Evolutionary conservation across 2,329 filamentous ascomycete genomes (phyloP), one percentile per base, ranked within the genome.

Genomic region (Penicillium nordicum): DNA sequence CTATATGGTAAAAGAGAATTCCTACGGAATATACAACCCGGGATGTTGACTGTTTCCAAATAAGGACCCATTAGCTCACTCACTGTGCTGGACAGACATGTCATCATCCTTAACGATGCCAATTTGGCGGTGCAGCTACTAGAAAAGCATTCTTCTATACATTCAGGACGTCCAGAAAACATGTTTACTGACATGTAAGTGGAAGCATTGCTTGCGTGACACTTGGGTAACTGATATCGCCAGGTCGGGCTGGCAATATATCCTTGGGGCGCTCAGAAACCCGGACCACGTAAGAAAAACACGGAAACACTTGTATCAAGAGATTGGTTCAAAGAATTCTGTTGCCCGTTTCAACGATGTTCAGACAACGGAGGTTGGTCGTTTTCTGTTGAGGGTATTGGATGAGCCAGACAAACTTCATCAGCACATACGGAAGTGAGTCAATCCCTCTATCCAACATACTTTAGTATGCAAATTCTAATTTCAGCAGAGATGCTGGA

Each of bases 291-390:
- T 75, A 23, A 71, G 69, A 23, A 67, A 65, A 1, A 73, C 78
- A 25, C 77, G 81, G 3, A 82, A 78, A 62, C 69, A 76, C n/a
- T 69, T 79, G 37, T 68, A 72, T 40, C 72, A 73, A 11, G 68
- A 77, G 9, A 69, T 83, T 3, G 80, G 80, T 1, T 75, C 78
- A 0, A 78, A 75, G 38, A 55, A 62, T 0, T 60, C 71, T 0
- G 72, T 76, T 1, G 58, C 72, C 1, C 70, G 72, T 14, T 80
- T 78, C 55, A 62, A 77, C 23, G 34, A 59, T 0, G 21, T 79
- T 0, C 77, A 82, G 56, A 74, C 80, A 37, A 63, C 68, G 2
- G 79, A 82, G 57, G 72, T 73, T 0, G 67, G 70, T 4, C 73
- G 73, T 2, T 77, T 80, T 25, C 64, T 82, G 27, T 64, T 78